Evolutionary conservation across 176 grass and related monocot genomes (phyloP).

Genomic region (Tillandsia leiboldiana): DNA sequence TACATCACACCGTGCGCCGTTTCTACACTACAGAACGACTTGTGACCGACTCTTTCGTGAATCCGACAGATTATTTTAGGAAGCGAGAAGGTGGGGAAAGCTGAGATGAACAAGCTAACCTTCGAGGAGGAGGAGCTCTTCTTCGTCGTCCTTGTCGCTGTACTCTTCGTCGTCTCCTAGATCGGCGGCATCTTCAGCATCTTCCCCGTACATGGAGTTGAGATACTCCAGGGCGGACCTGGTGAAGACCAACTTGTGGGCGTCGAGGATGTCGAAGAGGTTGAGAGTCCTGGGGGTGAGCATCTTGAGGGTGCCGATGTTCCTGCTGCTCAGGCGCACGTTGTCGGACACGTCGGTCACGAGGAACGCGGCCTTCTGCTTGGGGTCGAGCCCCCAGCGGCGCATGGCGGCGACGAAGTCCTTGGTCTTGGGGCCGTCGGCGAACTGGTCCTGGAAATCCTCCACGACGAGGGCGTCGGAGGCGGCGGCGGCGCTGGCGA

Average conservation of each 20-base stretch:
- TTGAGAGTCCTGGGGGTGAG: conserved; percentile 90
- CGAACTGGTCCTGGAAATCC: conserved; percentile 60
- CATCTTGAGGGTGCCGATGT: conserved; percentile 91
- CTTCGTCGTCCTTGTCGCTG: conserved; percentile 26
- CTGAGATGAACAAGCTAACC: neutral
- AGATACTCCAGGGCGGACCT: conserved; percentile 59
- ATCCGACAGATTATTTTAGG: neutral
- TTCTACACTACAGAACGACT: neutral
- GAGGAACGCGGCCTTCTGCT: conserved; percentile 74
- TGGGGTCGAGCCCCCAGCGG: conserved; percentile 86
- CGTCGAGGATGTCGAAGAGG: conserved; percentile 76
- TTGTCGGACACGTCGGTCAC: conserved; percentile 57
- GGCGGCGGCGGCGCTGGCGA: conserved; percentile 65
- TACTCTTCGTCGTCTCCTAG: conserved; percentile 27
- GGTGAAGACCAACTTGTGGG: conserved; percentile 71
- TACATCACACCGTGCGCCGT: neutral
- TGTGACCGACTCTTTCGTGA: neutral
- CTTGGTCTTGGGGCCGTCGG: conserved; percentile 45
- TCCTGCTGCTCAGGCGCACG: conserved; percentile 72
- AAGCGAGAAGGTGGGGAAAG: neutral
- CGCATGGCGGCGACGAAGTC: conserved; percentile 74
- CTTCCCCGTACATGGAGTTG: conserved; percentile 69
- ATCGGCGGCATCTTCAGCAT: neutral
- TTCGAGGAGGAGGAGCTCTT: neutral
- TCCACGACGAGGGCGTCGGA: conserved; percentile 76